These are phyloP conservation scores for Phaeotremella fagi DNA, from an alignment of 768 basidiomycete species.

Conservation along the genomic window DNA sequence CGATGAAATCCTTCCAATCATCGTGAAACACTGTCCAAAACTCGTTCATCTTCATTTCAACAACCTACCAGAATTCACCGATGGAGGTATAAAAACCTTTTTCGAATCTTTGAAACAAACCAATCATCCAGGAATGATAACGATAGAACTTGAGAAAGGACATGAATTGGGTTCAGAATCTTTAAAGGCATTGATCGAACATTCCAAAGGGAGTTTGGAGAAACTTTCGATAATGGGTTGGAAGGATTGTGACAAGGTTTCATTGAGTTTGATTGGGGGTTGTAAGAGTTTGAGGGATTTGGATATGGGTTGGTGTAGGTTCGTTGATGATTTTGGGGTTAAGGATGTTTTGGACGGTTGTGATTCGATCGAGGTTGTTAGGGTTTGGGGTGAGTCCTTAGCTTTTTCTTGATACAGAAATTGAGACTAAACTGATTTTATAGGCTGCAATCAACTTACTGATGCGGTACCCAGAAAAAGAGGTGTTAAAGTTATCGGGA, in stretches of 20 bases:
- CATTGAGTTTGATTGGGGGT: slow-evolving; percentile 47
- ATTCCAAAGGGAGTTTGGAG: slow-evolving; percentile 61
- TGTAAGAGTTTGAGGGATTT: slow-evolving; percentile 56
- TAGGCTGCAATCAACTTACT: slow-evolving; percentile 47
- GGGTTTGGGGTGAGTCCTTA: slow-evolving; percentile 51
- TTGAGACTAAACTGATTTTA: background rate
- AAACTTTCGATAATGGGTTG: slow-evolving; percentile 71
- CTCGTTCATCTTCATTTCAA: slow-evolving; percentile 59
- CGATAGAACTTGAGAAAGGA: slow-evolving; percentile 64
- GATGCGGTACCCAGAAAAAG: slow-evolving; percentile 45
- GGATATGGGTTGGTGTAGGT: slow-evolving; percentile 81
- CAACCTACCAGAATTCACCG: slow-evolving; percentile 61
- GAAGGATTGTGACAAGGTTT: slow-evolving; percentile 59
- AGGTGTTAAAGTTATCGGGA: slow-evolving; percentile 43
- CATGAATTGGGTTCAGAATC: slow-evolving; percentile 55
- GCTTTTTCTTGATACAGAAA: background rate
- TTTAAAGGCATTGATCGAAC: slow-evolving; percentile 60
- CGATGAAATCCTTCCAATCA: slow-evolving; percentile 56
- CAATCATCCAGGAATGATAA: slow-evolving; percentile 30
- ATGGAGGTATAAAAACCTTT: slow-evolving; percentile 64
- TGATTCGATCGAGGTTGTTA: slow-evolving; percentile 52
- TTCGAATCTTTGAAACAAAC: slow-evolving; percentile 58
- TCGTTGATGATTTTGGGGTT: slow-evolving; percentile 74
- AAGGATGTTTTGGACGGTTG: slow-evolving; percentile 60
- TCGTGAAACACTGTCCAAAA: slow-evolving; percentile 54